phyloP scores from a whole-genome alignment of 371 early-diverging fungal genomes.

The Circinella umbellata region DNA sequence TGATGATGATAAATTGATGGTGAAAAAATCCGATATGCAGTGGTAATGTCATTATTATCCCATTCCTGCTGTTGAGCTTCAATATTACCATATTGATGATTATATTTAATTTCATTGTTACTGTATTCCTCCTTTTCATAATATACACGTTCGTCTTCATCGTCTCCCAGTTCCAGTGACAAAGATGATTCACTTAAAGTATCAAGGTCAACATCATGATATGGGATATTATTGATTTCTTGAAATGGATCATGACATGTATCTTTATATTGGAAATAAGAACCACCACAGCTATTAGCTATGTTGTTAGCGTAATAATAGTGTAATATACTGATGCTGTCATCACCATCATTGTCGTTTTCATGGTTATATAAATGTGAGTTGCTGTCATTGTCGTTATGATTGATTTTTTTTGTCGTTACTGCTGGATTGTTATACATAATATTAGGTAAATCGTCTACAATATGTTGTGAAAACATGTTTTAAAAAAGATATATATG shows the following conservation, averaged over 20 bases:
- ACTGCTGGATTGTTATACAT: conserved; percentile 1
- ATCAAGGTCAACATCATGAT: not conserved
- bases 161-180: not conserved
- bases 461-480: not conserved
- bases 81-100: not conserved
- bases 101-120: not conserved
- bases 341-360: not conserved
- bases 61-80: not conserved
- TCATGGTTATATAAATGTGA: not conserved
- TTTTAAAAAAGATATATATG: not conserved
- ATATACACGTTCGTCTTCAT: conserved; percentile 1
- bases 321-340: not conserved
- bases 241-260: conserved; percentile 1
- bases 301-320: not conserved
- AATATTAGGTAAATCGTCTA: not conserved
- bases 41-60: no score
- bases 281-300: not conserved
- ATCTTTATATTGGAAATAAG: not conserved
- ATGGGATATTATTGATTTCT: not conserved
- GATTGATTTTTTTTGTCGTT: not conserved
- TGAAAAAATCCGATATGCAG: not conserved
- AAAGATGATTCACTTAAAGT: not conserved
- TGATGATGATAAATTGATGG: not conserved
- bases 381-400: no score
- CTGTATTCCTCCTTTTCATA: not conserved